Base-by-base conservation (phyloP, 1,284 basidiomycete genomes). In the Somion occarium region DNA sequence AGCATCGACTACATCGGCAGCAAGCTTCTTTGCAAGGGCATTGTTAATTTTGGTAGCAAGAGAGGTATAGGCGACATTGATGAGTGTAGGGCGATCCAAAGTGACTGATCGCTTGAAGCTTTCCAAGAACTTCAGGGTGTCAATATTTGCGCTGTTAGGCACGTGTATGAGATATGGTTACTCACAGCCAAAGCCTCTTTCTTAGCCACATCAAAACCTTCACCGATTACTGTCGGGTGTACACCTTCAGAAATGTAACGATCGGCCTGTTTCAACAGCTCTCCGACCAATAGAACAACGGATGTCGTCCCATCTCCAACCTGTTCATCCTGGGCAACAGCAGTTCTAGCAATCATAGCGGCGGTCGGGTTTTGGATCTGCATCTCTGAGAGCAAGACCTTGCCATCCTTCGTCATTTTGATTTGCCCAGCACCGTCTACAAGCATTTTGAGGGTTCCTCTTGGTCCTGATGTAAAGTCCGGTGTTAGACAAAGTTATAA, bases 401-500 rank as follows among this genome's bases (percentile, higher is more conserved):
- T 99, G 61, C 97, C 97, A 67, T 99, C 97, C 77, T 99, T 99
- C 61, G 97, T 99, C 92, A 99, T 97, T 80, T 98, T 99, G 71
- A 99, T 95, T 76, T 97, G 93, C 13, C 97, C 97, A n/a, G 95
- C 80, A 53, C 97, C 97, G 71, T 99, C 97, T 44, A 99, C 97
- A 44, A 99, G 85, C 95, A 99, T 98, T 78, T 99, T 99, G 61
- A 98, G 83, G 2, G 96, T 98, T 55, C 95, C 94, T 70, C 93
- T 76, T 18, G 94, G 94, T 44, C 94, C 93, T 96, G 56, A 51
- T 43, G 54, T 57, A 60, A 62, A 57, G n/a, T n/a, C n/a, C n/a
- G n/a, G n/a, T n/a, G n/a, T n/a, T n/a, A n/a, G n/a, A n/a, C n/a
- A n/a, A n/a, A n/a, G n/a, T n/a, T n/a, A n/a, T n/a, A n/a, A n/a